Evolutionary conservation across 1,284 basidiomycete species (phyloP).

Genomic region (Tilletia setariae): DNA sequence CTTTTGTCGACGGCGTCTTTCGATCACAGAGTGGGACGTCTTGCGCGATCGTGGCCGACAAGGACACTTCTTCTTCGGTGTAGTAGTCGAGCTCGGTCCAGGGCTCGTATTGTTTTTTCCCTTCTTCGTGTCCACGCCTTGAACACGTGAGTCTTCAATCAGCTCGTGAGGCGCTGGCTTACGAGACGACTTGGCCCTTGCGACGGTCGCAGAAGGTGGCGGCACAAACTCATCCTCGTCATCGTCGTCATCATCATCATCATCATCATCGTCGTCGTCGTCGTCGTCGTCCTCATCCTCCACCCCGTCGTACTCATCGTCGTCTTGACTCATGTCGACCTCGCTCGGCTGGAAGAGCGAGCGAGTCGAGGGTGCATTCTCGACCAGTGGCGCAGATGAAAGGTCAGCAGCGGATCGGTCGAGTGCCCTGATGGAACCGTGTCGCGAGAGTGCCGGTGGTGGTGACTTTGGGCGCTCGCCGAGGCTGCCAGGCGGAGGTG

Average conservation of each 20-base stretch:
- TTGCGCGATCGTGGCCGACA: constrained; percentile 29
- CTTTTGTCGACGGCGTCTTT: constrained; percentile 49
- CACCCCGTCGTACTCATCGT: background rate
- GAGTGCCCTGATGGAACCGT: too few species aligned
- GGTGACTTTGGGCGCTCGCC: background rate
- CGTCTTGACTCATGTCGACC: background rate
- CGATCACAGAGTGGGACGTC: constrained; percentile 52
- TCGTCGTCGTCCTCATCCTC: background rate
- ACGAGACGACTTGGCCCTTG: too few species aligned
- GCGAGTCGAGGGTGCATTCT: too few species aligned
- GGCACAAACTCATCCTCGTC: too few species aligned
- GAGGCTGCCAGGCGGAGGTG: background rate
- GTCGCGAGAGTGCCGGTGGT: too few species aligned
- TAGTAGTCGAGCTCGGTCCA: background rate
- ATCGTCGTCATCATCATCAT: background rate
- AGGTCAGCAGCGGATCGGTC: too few species aligned
- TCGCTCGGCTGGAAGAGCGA: background rate
- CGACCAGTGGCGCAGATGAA: too few species aligned
- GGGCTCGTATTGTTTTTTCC: too few species aligned
- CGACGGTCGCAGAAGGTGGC: too few species aligned
- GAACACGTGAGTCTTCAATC: too few species aligned
- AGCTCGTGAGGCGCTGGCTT: too few species aligned
- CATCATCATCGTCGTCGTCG: background rate
- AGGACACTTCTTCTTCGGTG: constrained; percentile 10
- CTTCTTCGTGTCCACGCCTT: too few species aligned